Percentiles rank a stretch among this genome's conserved stretches.
phyloP scores from a whole-genome alignment of 257 asterid species.

The Solanum peruvianum region DNA sequence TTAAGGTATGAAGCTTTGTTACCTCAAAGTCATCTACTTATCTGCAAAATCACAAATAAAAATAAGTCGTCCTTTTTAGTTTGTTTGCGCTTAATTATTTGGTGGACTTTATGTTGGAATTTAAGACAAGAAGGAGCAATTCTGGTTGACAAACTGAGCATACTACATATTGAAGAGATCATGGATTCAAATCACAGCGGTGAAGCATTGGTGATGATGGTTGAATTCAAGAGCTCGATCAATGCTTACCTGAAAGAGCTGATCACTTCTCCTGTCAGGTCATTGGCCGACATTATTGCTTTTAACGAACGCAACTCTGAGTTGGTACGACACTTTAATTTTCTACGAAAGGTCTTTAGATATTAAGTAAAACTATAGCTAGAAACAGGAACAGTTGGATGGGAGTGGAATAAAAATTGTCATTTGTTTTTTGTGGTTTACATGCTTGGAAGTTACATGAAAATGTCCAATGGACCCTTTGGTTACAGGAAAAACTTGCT shows the following conservation, averaged over 20 bases:
- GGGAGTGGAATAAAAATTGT: not conserved
- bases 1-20: slow-evolving; percentile 19
- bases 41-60: not conserved
- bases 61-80: not conserved
- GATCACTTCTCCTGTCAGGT: slow-evolving; percentile 28
- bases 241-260: slow-evolving; percentile 26
- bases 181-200: not conserved
- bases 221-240: slow-evolving; percentile 27
- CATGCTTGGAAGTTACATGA: not conserved
- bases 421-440: not conserved
- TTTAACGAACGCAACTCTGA: slow-evolving; percentile 24
- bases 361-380: not conserved
- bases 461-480: not conserved
- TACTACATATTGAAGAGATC: slow-evolving; percentile 6
- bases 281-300: slow-evolving; percentile 29
- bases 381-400: not conserved
- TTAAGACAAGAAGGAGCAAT: slow-evolving; percentile 24
- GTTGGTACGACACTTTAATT: not conserved
- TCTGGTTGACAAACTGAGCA: slow-evolving; percentile 21
- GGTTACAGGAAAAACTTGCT: slow-evolving; percentile 22
- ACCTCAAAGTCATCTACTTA: slow-evolving; percentile 10
- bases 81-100: not conserved
- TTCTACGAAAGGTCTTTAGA: not conserved
- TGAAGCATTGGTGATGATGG: slow-evolving; percentile 3
- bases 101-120: not conserved